phyloP scores from a whole-genome alignment of 257 asterid species.

The Striga asiatica region DNA sequence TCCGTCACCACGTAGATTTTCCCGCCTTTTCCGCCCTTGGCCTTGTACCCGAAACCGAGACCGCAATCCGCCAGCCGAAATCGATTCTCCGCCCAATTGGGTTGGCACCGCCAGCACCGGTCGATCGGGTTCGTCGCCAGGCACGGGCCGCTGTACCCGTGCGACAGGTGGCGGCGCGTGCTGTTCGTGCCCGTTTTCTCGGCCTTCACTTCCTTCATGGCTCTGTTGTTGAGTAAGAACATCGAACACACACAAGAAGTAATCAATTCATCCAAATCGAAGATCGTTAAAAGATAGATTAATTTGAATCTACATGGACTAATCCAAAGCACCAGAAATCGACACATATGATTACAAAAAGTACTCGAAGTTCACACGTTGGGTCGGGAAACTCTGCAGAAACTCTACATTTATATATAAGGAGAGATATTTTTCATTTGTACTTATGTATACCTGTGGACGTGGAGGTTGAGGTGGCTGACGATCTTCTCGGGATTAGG shows the following conservation, averaged over 20 bases:
- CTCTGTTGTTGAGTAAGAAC: too few species aligned
- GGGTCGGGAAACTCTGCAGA: too few species aligned
- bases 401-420: too few species aligned
- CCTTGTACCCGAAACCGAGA: conserved; percentile 51
- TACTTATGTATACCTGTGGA: too few species aligned
- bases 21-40: conserved; percentile 71
- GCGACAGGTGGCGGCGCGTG: conserved; percentile 43
- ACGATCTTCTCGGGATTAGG: conserved; percentile 39
- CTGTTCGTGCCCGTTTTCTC: neutral
- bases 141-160: conserved; percentile 35
- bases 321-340: too few species aligned
- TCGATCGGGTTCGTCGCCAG: conserved; percentile 65
- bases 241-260: too few species aligned
- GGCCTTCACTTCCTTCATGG: conserved; percentile 17
- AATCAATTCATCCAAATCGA: too few species aligned
- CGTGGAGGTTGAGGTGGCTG: conserved; percentile 27
- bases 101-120: conserved; percentile 75
- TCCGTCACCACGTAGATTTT: conserved; percentile 46
- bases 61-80: conserved; percentile 64
- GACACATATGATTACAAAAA: too few species aligned
- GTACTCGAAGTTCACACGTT: too few species aligned
- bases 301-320: too few species aligned
- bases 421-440: too few species aligned
- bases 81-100: conserved; percentile 52
- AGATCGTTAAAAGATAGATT: too few species aligned